A percentile compares a stretch with the other conserved stretches of the same genome.
Conservation (phyloP, 2,329 filamentous ascomycete species). For the Cladophialophora bantiana region DNA sequence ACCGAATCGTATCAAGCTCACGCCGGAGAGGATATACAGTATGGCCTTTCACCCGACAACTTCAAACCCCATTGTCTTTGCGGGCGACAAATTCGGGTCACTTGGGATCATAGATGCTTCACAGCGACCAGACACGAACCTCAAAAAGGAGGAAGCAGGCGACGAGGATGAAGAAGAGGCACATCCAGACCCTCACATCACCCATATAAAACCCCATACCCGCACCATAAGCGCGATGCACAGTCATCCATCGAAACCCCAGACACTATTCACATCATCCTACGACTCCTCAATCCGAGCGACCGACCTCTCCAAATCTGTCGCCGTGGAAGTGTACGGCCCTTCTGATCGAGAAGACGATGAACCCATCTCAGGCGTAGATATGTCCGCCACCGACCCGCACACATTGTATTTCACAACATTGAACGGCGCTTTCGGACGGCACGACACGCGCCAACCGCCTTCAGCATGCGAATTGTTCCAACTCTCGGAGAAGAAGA, state of each 20-base stretch:
- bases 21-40: conserved; percentile 83
- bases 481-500: conserved; percentile 87
- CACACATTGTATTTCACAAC: conserved; percentile 87
- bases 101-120: conserved; percentile 91
- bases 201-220: conserved; percentile 87
- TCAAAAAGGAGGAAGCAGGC: conserved; percentile 64
- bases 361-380: conserved; percentile 81
- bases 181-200: conserved; percentile 73
- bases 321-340: conserved; percentile 81
- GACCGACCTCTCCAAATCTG: conserved; percentile 80
- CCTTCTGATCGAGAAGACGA: conserved; percentile 74
- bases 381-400: conserved; percentile 74
- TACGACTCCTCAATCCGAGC: conserved; percentile 93
- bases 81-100: conserved; percentile 91
- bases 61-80: conserved; percentile 87
- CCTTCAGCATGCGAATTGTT: conserved; percentile 69
- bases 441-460: conserved; percentile 74
- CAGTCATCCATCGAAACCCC: conserved; percentile 75
- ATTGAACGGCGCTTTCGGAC: conserved; percentile 78
- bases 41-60: conserved; percentile 87
- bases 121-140: conserved; percentile 60
- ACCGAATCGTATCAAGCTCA: conserved; percentile 90
- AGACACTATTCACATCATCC: conserved; percentile 80
- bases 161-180: conserved; percentile 67
- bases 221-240: conserved; percentile 87